Evolutionary conservation across 331 rosid genomes (phyloP).

Genomic region (Pyracantha coccinea): DNA sequence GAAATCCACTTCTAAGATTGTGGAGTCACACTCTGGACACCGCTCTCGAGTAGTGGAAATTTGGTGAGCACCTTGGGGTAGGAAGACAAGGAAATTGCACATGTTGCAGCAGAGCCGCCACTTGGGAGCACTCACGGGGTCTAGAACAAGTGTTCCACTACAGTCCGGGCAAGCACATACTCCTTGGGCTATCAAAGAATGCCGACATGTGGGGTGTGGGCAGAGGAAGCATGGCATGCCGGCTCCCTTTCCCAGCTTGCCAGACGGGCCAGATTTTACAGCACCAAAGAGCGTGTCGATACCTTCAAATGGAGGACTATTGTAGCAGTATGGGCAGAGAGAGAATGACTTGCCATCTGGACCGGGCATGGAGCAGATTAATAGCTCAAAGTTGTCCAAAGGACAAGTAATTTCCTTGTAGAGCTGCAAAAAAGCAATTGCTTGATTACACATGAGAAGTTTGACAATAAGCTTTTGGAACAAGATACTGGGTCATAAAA

Average conservation of each 20-base stretch:
- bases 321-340: conserved; percentile 93
- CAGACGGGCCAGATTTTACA: conserved; percentile 41
- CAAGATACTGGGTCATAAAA: background rate
- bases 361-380: conserved; percentile 74
- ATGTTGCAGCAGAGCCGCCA: conserved; percentile 83
- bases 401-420: conserved; percentile 91
- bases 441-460: background rate
- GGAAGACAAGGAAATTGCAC: conserved; percentile 86
- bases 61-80: conserved; percentile 87
- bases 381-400: conserved; percentile 86
- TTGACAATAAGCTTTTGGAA: background rate
- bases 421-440: conserved; percentile 41
- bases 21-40: conserved; percentile 76
- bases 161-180: conserved; percentile 97
- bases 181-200: conserved; percentile 75
- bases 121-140: conserved; percentile 85
- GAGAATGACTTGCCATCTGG: conserved; percentile 92
- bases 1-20: conserved; percentile 81
- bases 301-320: conserved; percentile 96
- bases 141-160: conserved; percentile 82
- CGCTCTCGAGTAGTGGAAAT: conserved; percentile 65
- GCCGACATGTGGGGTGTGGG: conserved; percentile 89
- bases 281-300: conserved; percentile 51
- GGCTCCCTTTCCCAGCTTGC: conserved; percentile 78
- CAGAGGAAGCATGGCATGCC: conserved; percentile 95